Conservation (phyloP, 148 eudicot genomes). For the Nepenthes mirabilis region DNA sequence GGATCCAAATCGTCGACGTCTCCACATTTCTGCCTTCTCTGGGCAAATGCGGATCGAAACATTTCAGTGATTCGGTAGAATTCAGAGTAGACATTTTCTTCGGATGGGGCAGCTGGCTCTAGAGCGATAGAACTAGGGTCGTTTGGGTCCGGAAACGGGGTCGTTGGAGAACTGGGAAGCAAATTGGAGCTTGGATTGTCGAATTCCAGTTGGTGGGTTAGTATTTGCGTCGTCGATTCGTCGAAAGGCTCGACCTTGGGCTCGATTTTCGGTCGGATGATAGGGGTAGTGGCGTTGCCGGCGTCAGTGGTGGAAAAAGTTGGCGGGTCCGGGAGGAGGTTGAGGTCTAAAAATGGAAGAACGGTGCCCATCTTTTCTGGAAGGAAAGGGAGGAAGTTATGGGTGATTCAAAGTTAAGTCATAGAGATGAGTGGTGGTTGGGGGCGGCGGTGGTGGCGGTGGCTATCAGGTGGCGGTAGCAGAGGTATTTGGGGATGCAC, state of each 20-base stretch:
- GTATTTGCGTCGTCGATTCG: background rate
- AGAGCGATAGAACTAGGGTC: background rate
- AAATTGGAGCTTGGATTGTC: conserved; percentile 4
- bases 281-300: background rate
- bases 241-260: conserved; percentile 7
- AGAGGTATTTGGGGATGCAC: no score
- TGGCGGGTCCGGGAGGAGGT: conserved; percentile 23
- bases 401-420: no score
- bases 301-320: background rate
- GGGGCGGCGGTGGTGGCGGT: no score
- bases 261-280: conserved; percentile 3
- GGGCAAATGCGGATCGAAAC: conserved; percentile 20
- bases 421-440: no score
- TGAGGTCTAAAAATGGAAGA: conserved; percentile 34
- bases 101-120: background rate
- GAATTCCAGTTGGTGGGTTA: background rate
- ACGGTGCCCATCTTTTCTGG: conserved; percentile 31
- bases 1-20: conserved; percentile 8
- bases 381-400: no score
- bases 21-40: no score
- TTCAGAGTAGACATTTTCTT: conserved; percentile 27
- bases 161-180: conserved; percentile 15
- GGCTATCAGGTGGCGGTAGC: no score
- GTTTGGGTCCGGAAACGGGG: conserved; percentile 7
- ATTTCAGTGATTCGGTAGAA: conserved; percentile 32